Percentiles rank a stretch among this genome's conserved stretches.
These are phyloP conservation scores for Leccinum glutinopallens DNA, from an alignment of 1,284 basidiomycete genomes.

Conservation along the genomic window DNA sequence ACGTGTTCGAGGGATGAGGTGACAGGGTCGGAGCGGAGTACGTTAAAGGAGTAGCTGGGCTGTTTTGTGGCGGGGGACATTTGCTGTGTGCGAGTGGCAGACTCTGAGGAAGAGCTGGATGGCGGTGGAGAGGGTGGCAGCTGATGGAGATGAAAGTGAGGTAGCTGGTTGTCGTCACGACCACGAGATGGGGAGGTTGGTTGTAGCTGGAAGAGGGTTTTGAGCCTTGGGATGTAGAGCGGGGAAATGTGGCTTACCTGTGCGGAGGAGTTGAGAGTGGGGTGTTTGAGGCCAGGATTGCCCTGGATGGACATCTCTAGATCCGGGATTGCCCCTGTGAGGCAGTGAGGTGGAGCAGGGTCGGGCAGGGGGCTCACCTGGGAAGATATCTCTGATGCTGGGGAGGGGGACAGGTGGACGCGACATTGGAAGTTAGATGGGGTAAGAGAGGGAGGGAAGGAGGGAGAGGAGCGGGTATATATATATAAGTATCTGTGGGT, in stretches of 20 bases:
- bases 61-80: conserved; percentile 17
- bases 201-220: conserved; percentile 9
- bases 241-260: conserved; percentile 15
- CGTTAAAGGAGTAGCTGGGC: conserved; percentile 41
- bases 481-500: conserved; percentile 13
- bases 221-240: not conserved
- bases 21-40: conserved; percentile 44
- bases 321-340: conserved; percentile 13
- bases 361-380: conserved; percentile 39
- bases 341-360: not conserved
- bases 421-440: conserved; percentile 23
- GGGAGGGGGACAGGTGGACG: conserved; percentile 44
- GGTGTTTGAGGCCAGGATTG: conserved; percentile 11
- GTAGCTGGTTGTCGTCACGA: conserved; percentile 2
- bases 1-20: conserved; percentile 48
- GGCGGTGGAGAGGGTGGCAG: conserved; percentile 32
- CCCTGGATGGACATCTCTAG: conserved; percentile 30
- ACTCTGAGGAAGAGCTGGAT: conserved; percentile 34
- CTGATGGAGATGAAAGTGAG: conserved; percentile 15
- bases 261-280: not conserved
- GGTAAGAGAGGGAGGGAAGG: not conserved
- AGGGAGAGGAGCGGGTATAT: conserved; percentile 11
- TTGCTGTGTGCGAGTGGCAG: conserved; percentile 22
- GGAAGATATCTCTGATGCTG: conserved; percentile 60
- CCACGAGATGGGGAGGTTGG: conserved; percentile 8